Percentiles rank a stretch among this genome's conserved stretches.
Conservation (phyloP, 2,329 filamentous ascomycete species). For the Chaetomium olivaceum region DNA sequence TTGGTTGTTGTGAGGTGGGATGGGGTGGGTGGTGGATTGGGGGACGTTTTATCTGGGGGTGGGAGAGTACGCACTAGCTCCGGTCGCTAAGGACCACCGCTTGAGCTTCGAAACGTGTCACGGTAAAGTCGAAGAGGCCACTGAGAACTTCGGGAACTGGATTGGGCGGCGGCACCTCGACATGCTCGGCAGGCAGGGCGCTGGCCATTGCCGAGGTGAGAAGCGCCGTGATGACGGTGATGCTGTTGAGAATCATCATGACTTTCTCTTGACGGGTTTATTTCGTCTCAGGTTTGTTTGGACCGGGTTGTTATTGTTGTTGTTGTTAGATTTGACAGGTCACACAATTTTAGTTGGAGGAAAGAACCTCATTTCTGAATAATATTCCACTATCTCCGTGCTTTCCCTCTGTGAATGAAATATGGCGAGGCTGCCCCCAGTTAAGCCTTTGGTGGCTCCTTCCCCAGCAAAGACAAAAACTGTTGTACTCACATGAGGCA, state of each 20-base stretch:
- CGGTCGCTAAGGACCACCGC: conserved; percentile 29
- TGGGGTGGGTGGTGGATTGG: neutral
- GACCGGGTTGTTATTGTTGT: neutral
- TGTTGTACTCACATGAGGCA: neutral
- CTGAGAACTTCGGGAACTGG: conserved; percentile 1
- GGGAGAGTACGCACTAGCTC: conserved; percentile 18
- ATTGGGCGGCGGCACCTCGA: conserved; percentile 6
- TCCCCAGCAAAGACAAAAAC: neutral
- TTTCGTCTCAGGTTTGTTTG: neutral
- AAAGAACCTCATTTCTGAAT: neutral
- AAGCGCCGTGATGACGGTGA: neutral
- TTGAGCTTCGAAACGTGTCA: conserved; percentile 27
- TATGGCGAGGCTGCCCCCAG: neutral
- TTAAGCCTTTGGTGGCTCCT: neutral
- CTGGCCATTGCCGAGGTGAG: neutral
- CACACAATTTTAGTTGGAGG: neutral
- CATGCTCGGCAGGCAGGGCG: neutral
- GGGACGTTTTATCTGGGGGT: neutral
- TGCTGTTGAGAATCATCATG: conserved; percentile 1
- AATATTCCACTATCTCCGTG: neutral
- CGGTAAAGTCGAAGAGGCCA: conserved; percentile 21
- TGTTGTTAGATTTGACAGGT: neutral
- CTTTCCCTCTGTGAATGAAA: neutral
- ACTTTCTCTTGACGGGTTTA: neutral
- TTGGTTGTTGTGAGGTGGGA: neutral